These are phyloP conservation scores for Arthroderma sp. DNA, from an alignment of 2,329 filamentous ascomycete species.

Conservation along the genomic window DNA sequence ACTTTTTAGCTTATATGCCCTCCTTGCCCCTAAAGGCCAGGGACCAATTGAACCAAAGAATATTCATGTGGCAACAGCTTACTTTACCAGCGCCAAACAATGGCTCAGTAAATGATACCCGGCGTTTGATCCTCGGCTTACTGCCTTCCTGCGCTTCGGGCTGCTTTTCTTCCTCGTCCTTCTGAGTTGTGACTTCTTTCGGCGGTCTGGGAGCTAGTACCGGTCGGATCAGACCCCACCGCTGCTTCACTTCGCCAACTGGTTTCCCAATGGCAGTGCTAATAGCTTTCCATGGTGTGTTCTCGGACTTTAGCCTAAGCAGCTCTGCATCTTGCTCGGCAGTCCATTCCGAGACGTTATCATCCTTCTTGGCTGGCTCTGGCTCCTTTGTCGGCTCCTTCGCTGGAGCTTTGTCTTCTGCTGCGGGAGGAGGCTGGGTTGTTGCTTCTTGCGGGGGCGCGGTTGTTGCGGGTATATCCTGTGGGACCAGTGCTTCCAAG, in stretches of 20 bases:
- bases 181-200: slow-evolving; percentile 2
- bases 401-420: not conserved
- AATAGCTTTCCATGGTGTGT: slow-evolving; percentile 15
- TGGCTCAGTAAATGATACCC: slow-evolving; percentile 9
- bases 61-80: not conserved
- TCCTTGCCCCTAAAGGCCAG: no score
- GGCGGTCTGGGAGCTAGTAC: not conserved
- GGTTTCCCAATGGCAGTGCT: slow-evolving; percentile 14
- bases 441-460: not conserved
- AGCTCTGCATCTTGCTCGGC: slow-evolving; percentile 13
- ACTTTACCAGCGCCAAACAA: slow-evolving; percentile 1
- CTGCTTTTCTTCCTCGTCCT: slow-evolving; percentile 3
- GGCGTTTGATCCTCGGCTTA: slow-evolving; percentile 1
- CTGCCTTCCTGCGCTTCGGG: not conserved
- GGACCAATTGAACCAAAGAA: no score
- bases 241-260: slow-evolving; percentile 15
- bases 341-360: slow-evolving; percentile 11
- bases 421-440: not conserved
- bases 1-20: no score
- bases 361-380: not conserved
- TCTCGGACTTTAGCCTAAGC: slow-evolving; percentile 11
- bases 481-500: not conserved
- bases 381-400: not conserved
- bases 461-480: not conserved
- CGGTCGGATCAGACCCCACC: slow-evolving; percentile 12